phyloP scores from a whole-genome alignment of 495 filamentous ascomycete genomes.

The Cairneyella variabilis region DNA sequence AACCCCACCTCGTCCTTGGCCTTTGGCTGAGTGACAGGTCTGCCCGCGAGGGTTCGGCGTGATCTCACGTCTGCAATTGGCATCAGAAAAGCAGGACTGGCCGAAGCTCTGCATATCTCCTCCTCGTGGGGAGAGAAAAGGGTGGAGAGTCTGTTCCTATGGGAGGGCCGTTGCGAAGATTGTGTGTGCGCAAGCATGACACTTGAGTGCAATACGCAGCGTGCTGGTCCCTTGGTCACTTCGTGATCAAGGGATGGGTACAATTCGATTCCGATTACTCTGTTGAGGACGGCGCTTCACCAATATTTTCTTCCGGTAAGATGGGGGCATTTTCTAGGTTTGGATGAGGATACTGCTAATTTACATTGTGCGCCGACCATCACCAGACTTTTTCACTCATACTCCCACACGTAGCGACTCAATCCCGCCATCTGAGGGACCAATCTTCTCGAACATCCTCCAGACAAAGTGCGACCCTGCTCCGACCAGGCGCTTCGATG shows the following conservation, averaged over 20 bases:
- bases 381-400: no score
- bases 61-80: slow-evolving; percentile 89
- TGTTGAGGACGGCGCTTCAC: slow-evolving; percentile 79
- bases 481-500: no score
- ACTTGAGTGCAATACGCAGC: slow-evolving; percentile 99
- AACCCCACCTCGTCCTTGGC: slow-evolving; percentile 46
- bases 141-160: slow-evolving; percentile 49
- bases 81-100: slow-evolving; percentile 93
- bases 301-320: slow-evolving; percentile 55
- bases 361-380: background rate
- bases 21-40: slow-evolving; percentile 41
- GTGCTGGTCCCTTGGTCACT: slow-evolving; percentile 52
- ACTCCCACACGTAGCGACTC: no score
- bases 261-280: slow-evolving; percentile 99
- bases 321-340: slow-evolving; percentile 18
- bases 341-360: slow-evolving; percentile 28
- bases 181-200: slow-evolving; percentile 62
- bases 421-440: no score
- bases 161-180: slow-evolving; percentile 94
- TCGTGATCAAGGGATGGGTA: slow-evolving; percentile 47
- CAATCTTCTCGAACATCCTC: no score
- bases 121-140: slow-evolving; percentile 32
- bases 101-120: slow-evolving; percentile 33
- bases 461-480: no score
- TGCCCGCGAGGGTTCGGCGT: slow-evolving; percentile 93